Base-by-base conservation (phyloP, 2,329 filamentous ascomycete species). In the Botrytis paeoniae region DNA sequence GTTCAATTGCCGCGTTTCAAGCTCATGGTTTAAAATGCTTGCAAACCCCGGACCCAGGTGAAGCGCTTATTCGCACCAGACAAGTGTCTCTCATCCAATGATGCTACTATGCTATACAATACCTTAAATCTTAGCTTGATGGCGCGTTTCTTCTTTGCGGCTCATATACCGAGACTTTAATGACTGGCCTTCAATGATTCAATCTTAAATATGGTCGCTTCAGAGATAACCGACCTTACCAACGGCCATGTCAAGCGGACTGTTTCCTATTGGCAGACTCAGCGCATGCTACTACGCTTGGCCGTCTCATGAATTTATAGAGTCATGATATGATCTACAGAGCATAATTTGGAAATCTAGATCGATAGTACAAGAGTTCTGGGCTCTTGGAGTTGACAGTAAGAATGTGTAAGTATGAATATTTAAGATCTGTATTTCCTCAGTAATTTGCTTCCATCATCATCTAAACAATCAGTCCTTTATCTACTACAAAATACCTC, bases 271-370 rank as follows among this genome's bases (percentile, higher is more conserved):
- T 80, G 79, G 80, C 73, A 76, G 75, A 45, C 66, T 62, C 78
- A 80, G 80, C 80, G 80, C 69, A 71, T 79, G 76, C 74, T 75
- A 78, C 74, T 37, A 80, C 79, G 75, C 57, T 70, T 74, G 64
- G 68, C 68, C 78, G 80, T 80, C 77, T 80, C 80, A 80, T 76
- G 72, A 78, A 79, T 78, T 78, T 77, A 78, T 80, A 80, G 78
- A 80, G 75, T 78, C 76, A 76, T 71, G 39, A 25, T 22, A 32
- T 57, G 48, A 37, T 72, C 7, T 69, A 61, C 70, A 65, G n/a
- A 45, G 51, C 59, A 71, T 37, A 18, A 75, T 72, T n/a, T 73
- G 51, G 54, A n/a, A 66, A 57, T 75, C 29, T 45, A 45, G 61
- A 72, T 75, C 68, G 74, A 45, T 70, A 57, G 43, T n/a, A 32